phyloP scores from a whole-genome alignment of 176 grass and related monocot genomes.

The Elymus sibiricus region DNA sequence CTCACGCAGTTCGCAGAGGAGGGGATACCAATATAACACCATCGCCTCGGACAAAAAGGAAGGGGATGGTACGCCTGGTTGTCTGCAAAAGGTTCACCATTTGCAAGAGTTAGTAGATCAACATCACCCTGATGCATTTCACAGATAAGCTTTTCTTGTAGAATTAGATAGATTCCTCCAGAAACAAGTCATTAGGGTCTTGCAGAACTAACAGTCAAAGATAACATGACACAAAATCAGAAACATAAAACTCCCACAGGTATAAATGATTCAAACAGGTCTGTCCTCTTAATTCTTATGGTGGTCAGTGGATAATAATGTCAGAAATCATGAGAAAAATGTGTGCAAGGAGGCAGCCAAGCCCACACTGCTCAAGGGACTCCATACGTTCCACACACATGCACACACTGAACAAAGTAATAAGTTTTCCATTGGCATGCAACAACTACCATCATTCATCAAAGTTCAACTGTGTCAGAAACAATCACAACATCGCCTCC shows the following conservation, averaged over 20 bases:
- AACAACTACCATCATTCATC: neutral
- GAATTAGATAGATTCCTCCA: neutral
- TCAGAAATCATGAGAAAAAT: no score
- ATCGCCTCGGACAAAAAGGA: slow-evolving; percentile 97
- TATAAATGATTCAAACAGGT: neutral
- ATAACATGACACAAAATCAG: neutral
- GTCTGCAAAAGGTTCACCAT: slow-evolving; percentile 49
- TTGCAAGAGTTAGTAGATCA: slow-evolving; percentile 14
- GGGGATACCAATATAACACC: slow-evolving; percentile 97
- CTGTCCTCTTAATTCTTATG: neutral
- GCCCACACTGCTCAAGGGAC: neutral
- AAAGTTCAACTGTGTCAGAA: neutral
- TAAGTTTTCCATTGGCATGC: neutral
- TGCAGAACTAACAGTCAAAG: neutral
- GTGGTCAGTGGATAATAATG: neutral
- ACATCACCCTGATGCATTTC: neutral
- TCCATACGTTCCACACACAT: neutral
- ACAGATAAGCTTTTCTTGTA: neutral
- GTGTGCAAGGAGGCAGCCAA: neutral
- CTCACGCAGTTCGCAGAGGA: slow-evolving; percentile 65
- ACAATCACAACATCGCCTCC: neutral
- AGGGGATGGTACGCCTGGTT: slow-evolving; percentile 72
- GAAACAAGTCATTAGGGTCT: neutral
- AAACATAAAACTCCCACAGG: neutral
- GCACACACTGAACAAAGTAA: neutral